These are phyloP conservation scores for Chiua virens DNA, from an alignment of 768 basidiomycete genomes.

Conservation along the genomic window DNA sequence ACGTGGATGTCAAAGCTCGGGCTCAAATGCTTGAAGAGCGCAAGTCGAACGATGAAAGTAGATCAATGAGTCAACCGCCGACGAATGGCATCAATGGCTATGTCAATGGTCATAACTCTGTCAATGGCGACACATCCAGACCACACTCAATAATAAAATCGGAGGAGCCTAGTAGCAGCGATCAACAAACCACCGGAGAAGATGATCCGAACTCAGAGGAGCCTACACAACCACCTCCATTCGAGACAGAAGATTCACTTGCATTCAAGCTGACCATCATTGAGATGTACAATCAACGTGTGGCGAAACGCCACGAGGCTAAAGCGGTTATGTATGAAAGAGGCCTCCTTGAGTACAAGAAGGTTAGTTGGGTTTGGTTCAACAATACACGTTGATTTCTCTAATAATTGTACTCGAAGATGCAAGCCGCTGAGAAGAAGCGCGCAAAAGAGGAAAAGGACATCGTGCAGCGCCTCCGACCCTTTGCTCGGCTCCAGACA, in stretches of 20 bases:
- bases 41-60: conserved; percentile 21
- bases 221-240: conserved; percentile 67
- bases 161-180: conserved; percentile 44
- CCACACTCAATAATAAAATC: conserved; percentile 33
- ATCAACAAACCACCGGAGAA: conserved; percentile 39
- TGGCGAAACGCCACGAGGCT: conserved; percentile 80
- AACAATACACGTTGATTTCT: background rate
- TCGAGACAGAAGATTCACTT: conserved; percentile 82
- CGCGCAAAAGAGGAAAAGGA: conserved; percentile 89
- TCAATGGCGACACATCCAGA: conserved; percentile 37
- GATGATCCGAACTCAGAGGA: conserved; percentile 65
- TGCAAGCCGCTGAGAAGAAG: conserved; percentile 90
- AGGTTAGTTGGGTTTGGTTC: conserved; percentile 52
- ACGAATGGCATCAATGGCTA: conserved; percentile 26
- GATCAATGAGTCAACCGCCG: conserved; percentile 23
- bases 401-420: conserved; percentile 44
- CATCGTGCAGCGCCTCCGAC: conserved; percentile 82
- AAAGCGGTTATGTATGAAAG: conserved; percentile 92
- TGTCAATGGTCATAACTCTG: conserved; percentile 35
- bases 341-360: conserved; percentile 90
- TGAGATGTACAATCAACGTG: conserved; percentile 88
- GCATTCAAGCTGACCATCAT: conserved; percentile 85
- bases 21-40: conserved; percentile 42
- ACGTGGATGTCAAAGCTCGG: conserved; percentile 63
- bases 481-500: conserved; percentile 88